A percentile compares a stretch with the other conserved stretches of the same genome.
Conservation (phyloP, 106 monocot genomes). For the Dioscorea dumetorum region DNA sequence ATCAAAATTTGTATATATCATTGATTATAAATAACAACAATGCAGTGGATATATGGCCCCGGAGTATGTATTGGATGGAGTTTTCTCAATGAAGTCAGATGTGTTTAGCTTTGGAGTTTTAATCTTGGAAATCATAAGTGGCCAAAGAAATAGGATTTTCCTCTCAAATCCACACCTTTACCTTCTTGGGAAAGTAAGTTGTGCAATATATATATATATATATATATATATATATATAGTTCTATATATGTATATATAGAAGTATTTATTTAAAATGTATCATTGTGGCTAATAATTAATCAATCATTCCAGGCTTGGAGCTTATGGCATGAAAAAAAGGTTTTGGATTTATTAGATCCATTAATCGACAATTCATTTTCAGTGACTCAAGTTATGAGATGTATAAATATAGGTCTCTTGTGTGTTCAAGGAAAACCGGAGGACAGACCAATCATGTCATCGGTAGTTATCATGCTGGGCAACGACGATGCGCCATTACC, state of each 20-base stretch:
- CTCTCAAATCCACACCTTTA: neutral
- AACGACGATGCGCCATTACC: too few species aligned
- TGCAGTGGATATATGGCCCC: conserved; percentile 42
- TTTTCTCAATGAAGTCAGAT: conserved; percentile 31
- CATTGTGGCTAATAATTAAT: too few species aligned
- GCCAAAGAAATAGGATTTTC: neutral
- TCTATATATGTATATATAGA: too few species aligned
- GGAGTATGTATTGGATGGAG: conserved; percentile 28
- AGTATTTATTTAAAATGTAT: too few species aligned
- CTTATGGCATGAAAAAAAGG: conserved; percentile 21
- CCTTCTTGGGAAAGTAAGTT: conserved; percentile 13
- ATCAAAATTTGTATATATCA: neutral
- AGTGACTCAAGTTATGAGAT: too few species aligned
- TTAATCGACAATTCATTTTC: too few species aligned
- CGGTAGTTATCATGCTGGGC: too few species aligned
- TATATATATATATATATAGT: too few species aligned
- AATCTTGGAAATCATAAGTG: conserved; percentile 31
- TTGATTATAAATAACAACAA: neutral
- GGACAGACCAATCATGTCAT: too few species aligned
- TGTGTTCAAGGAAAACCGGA: too few species aligned
- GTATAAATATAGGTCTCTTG: too few species aligned
- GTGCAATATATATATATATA: too few species aligned
- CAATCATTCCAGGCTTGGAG: conserved; percentile 18
- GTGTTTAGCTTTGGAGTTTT: conserved; percentile 34
- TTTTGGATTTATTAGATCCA: conserved; percentile 21